A percentile compares a stretch with the other conserved stretches of the same genome.
phyloP scores from a whole-genome alignment of 2,329 filamentous ascomycete species.

The Thelonectria olida region DNA sequence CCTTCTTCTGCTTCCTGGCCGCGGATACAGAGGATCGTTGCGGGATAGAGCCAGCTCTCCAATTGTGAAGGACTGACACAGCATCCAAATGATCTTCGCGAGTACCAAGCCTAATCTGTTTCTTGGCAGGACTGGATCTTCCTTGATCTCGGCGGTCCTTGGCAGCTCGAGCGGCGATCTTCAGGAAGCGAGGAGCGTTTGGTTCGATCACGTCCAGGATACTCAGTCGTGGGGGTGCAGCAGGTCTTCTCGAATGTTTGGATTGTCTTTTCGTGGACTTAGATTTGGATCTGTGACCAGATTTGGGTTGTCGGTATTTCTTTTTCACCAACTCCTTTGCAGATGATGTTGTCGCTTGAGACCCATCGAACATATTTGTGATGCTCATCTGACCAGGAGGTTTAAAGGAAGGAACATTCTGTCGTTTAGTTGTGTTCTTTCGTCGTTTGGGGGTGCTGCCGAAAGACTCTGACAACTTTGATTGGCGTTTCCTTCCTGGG shows the following conservation, averaged over 20 bases:
- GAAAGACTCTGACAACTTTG: conserved; percentile 40
- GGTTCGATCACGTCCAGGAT: conserved; percentile 68
- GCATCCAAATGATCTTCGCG: conserved; percentile 69
- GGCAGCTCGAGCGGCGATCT: conserved; percentile 68
- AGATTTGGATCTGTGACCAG: conserved; percentile 8
- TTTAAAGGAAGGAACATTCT: conserved; percentile 32
- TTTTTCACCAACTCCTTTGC: conserved; percentile 24
- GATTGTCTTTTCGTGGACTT: conserved; percentile 13
- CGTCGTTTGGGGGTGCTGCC: conserved; percentile 37
- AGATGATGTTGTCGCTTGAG: conserved; percentile 11
- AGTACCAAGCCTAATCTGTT: conserved; percentile 68
- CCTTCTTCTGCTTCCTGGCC: conserved; percentile 28
- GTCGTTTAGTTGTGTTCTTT: conserved; percentile 27
- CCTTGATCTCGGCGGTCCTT: conserved; percentile 58
- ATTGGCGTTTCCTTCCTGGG: conserved; percentile 52
- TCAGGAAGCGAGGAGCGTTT: conserved; percentile 65
- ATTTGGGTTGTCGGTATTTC: conserved; percentile 27
- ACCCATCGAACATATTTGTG: conserved; percentile 40
- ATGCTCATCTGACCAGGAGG: conserved; percentile 44
- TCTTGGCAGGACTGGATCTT: conserved; percentile 62
- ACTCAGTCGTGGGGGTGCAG: conserved; percentile 59
- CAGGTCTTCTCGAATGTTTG: conserved; percentile 7
- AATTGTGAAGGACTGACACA: conserved; percentile 60
- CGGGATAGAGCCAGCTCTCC: conserved; percentile 63
- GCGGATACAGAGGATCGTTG: conserved; percentile 49